Conservation (phyloP, 441 rosid species). For the Euphorbia corollata region DNA sequence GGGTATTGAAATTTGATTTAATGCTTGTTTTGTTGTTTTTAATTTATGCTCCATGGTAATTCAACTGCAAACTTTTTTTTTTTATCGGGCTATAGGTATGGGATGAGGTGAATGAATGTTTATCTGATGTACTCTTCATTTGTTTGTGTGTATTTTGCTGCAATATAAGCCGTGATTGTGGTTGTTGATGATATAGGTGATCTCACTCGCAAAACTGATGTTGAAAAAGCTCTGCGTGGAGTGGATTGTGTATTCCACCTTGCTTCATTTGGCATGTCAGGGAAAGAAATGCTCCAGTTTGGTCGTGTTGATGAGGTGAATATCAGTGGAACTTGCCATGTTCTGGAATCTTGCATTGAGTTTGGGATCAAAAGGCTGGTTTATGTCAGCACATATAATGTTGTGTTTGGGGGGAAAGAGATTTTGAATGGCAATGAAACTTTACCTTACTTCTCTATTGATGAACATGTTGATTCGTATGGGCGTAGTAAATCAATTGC, state of each 20-base stretch:
- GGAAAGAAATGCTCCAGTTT: conserved; percentile 84
- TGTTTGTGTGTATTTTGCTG: neutral
- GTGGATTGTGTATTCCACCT: conserved; percentile 78
- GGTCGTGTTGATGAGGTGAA: conserved; percentile 76
- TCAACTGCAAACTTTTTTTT: neutral
- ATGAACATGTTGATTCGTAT: conserved; percentile 69
- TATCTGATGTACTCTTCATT: neutral
- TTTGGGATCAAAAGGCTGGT: conserved; percentile 60
- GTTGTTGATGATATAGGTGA: conserved; percentile 40
- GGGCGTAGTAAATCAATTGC: conserved; percentile 77
- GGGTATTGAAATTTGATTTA: neutral
- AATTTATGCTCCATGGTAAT: neutral
- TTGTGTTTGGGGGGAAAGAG: conserved; percentile 86
- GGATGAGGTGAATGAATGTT: neutral
- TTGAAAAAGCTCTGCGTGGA: conserved; percentile 55
- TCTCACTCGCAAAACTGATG: conserved; percentile 47
- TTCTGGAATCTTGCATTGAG: conserved; percentile 61
- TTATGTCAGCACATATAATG: conserved; percentile 84
- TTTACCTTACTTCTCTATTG: conserved; percentile 72
- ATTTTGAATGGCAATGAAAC: conserved; percentile 68
- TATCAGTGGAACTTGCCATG: conserved; percentile 71
- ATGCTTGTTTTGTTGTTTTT: neutral
- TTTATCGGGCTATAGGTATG: neutral
- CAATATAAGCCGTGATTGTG: conserved; percentile 2
- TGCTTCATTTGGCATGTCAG: conserved; percentile 92